Conservation (phyloP, 2,329 filamentous ascomycete species). For the Aaosphaeria pasadenensis region DNA sequence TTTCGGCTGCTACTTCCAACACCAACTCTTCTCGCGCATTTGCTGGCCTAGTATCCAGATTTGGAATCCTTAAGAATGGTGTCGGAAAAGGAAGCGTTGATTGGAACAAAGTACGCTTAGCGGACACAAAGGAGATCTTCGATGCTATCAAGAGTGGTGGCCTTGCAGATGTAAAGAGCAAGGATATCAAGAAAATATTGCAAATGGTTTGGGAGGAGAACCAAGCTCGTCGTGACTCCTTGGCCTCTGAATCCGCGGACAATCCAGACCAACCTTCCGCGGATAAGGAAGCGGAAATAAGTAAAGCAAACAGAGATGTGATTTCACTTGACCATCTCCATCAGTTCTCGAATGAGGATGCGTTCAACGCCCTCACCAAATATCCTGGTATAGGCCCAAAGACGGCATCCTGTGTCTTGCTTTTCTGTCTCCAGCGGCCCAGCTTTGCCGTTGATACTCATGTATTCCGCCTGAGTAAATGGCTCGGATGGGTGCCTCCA, state of each 20-base stretch:
- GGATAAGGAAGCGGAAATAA: slow-evolving; percentile 57
- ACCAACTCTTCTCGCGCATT: slow-evolving; percentile 65
- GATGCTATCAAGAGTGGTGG: slow-evolving; percentile 70
- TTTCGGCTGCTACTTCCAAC: slow-evolving; percentile 60
- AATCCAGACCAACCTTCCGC: slow-evolving; percentile 43
- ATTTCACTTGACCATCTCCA: slow-evolving; percentile 65
- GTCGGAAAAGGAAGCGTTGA: slow-evolving; percentile 69
- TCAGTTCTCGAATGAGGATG: slow-evolving; percentile 53
- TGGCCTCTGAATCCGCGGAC: slow-evolving; percentile 36
- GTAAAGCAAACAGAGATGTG: slow-evolving; percentile 55
- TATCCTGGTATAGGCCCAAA: slow-evolving; percentile 66
- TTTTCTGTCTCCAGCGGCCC: slow-evolving; percentile 63
- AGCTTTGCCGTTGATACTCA: slow-evolving; percentile 66
- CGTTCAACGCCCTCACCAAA: slow-evolving; percentile 55
- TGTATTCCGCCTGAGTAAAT: slow-evolving; percentile 61
- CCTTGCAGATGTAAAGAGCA: slow-evolving; percentile 67
- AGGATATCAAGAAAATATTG: slow-evolving; percentile 70
- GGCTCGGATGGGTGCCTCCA: slow-evolving; percentile 60
- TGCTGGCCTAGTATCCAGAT: slow-evolving; percentile 60
- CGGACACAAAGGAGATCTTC: slow-evolving; percentile 59
- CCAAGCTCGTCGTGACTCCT: slow-evolving; percentile 51
- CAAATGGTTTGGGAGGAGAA: slow-evolving; percentile 71
- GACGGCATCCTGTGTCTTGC: slow-evolving; percentile 61
- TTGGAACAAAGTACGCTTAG: slow-evolving; percentile 67
- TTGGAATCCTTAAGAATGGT: slow-evolving; percentile 61